phyloP scores from a whole-genome alignment of 2,329 filamentous ascomycete species.

The Neonectria coccinea region DNA sequence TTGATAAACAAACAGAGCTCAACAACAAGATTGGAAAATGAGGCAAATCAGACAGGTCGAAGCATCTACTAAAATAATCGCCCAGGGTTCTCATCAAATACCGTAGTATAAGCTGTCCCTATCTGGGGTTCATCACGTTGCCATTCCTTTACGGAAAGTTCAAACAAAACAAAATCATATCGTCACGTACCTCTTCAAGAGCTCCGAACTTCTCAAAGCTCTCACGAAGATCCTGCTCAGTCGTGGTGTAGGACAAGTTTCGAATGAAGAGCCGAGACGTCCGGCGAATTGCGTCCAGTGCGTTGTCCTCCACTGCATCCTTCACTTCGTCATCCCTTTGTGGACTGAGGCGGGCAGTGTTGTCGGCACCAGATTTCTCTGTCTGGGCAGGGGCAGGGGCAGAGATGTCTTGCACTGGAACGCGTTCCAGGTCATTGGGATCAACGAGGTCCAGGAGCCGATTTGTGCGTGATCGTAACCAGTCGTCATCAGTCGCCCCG shows the following conservation, averaged over 20 bases:
- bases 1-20: conserved; percentile 31
- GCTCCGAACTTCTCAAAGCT: conserved; percentile 79
- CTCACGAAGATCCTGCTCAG: conserved; percentile 79
- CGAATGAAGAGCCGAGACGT: conserved; percentile 87
- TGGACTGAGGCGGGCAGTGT: conserved; percentile 31
- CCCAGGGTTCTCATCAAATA: conserved; percentile 91
- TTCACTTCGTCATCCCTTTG: conserved; percentile 31
- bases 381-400: conserved; percentile 31
- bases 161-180: conserved; percentile 25
- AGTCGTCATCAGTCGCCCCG: conserved; percentile 82
- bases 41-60: conserved; percentile 78
- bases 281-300: conserved; percentile 65
- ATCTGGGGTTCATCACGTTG: conserved; percentile 98
- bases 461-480: conserved; percentile 90
- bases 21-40: conserved; percentile 41
- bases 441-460: conserved; percentile 86
- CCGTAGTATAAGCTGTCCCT: conserved; percentile 99
- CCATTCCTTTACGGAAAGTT: conserved; percentile 27
- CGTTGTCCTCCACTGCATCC: conserved; percentile 19
- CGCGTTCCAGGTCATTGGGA: conserved; percentile 67
- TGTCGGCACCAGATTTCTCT: conserved; percentile 32
- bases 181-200: conserved; percentile 85
- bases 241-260: conserved; percentile 86
- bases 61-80: conserved; percentile 99
- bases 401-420: conserved; percentile 33